Evolutionary conservation across 257 asterid genomes (phyloP), one percentile per base, ranked within the genome.

Genomic region (Solanum chilense): DNA sequence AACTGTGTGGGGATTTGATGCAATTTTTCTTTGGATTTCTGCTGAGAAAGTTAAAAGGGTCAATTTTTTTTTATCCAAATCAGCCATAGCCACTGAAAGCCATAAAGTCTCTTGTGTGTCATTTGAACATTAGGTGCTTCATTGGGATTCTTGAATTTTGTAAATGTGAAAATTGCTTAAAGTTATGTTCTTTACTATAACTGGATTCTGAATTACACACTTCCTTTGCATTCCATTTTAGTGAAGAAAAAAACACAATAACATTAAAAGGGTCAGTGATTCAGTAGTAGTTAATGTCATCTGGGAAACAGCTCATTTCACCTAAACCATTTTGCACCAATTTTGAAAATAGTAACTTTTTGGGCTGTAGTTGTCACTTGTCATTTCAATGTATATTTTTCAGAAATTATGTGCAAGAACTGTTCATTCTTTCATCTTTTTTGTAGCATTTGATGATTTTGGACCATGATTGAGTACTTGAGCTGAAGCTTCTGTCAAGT

Each of bases 331-430:
- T 52, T 45, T 88, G 60, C 81, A 16, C 86, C 70, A 33, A 86
- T 56, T 88, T 70, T 78, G 86, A 88, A 80, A 82, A 84, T 31
- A 42, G 86, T 29, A 68, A 25, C 74, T 45, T 83, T 75, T 83
- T 39, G 31, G 90, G 49, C 56, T 47, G 83, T 81, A 37, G 76
- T 78, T 87, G 76, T 21, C 66, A 62, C 31, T 62, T 62, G 70
- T 73, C 86, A 52, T 85, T 18, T 86, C 56, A 85, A 91, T 89
- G 90, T 88, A 74, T 84, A 60, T 89, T 88, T 52, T 89, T 89
- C 92, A 87, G 84, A 89, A 88, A 87, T 93, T 95, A 93, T 95
- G 91, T 92, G 92, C 93, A 91, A 62, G 7, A 87, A 91, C 91
- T 91, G 92, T 90, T 83, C 35, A 82, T 58, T 56, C 44, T 12